These are phyloP conservation scores for Hypoxylon intermedium DNA, from an alignment of 495 filamentous ascomycete genomes.

Conservation along the genomic window DNA sequence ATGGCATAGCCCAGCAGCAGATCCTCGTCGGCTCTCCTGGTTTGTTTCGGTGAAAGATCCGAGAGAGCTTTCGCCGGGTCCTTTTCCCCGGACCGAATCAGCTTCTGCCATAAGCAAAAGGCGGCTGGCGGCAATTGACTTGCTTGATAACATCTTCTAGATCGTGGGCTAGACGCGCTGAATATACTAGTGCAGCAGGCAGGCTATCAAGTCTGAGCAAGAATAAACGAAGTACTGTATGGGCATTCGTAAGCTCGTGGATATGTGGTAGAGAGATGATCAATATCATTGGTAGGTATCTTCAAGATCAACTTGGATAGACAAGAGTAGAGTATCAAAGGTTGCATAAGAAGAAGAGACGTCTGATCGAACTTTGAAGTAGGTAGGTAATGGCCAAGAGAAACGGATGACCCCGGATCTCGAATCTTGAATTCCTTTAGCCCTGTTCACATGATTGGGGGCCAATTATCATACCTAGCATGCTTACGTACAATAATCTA, in stretches of 20 bases:
- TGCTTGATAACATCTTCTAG: conserved; percentile 7
- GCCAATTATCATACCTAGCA: not conserved
- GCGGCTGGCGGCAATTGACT: conserved; percentile 21
- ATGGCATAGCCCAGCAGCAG: conserved; percentile 9
- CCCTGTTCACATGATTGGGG: conserved; percentile 1
- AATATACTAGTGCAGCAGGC: conserved; percentile 4
- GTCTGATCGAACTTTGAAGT: too few species aligned
- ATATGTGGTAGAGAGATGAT: too few species aligned
- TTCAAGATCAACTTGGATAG: too few species aligned
- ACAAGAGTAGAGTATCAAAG: not conserved
- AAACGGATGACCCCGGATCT: not conserved
- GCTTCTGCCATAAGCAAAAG: conserved; percentile 10
- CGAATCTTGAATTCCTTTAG: not conserved
- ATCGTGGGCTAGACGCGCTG: conserved; percentile 8
- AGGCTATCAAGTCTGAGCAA: conserved; percentile 2
- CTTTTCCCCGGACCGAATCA: conserved; percentile 32
- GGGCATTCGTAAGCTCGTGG: too few species aligned
- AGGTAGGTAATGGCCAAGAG: not conserved
- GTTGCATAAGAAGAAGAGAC: not conserved
- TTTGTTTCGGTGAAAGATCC: conserved; percentile 29
- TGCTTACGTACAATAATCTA: not conserved
- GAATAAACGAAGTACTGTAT: not conserved
- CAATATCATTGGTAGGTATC: too few species aligned
- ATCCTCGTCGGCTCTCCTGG: conserved; percentile 20
- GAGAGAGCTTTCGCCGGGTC: conserved; percentile 9